These are phyloP conservation scores for Globisporangium cystogenes DNA, from an alignment of 352 stramenopile genomes.

Conservation along the genomic window DNA sequence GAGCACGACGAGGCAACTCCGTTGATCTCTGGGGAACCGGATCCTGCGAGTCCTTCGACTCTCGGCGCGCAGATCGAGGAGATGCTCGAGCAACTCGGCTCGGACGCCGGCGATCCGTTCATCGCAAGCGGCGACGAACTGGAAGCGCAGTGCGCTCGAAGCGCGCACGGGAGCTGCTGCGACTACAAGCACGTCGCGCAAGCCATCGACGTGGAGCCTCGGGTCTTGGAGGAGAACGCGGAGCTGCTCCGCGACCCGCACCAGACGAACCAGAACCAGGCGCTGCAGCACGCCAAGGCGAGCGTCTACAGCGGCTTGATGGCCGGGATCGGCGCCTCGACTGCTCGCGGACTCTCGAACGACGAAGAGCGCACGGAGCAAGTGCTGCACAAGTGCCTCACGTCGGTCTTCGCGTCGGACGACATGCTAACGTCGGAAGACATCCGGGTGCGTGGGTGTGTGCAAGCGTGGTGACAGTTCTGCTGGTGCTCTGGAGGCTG, in stretches of 20 bases:
- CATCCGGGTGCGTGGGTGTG: conserved; percentile 30
- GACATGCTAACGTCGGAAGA: conserved; percentile 50
- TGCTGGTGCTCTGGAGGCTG: background rate
- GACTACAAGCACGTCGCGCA: conserved; percentile 23
- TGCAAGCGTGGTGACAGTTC: background rate
- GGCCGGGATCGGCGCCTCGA: background rate
- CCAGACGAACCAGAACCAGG: conserved; percentile 33
- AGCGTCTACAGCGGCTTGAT: background rate
- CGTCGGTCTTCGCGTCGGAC: conserved; percentile 78
- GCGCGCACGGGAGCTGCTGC: conserved; percentile 3
- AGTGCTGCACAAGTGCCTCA: conserved; percentile 78
- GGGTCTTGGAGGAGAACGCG: conserved; percentile 27
- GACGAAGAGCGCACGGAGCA: conserved; percentile 77
- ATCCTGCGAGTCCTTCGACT: background rate
- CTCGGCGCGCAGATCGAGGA: conserved; percentile 30
- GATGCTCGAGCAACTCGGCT: conserved; percentile 18
- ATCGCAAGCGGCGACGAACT: conserved; percentile 15
- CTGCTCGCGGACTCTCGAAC: conserved; percentile 36
- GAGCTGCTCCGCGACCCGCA: conserved; percentile 35
- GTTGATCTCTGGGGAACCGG: too few species aligned
- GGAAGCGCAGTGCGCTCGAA: conserved; percentile 10
- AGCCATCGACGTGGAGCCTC: conserved; percentile 29
- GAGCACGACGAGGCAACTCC: conserved; percentile 5
- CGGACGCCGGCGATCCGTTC: conserved; percentile 20
- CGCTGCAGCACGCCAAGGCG: conserved; percentile 15